phyloP scores from a whole-genome alignment of 345 rosid species.

The Brassica cretica region DNA sequence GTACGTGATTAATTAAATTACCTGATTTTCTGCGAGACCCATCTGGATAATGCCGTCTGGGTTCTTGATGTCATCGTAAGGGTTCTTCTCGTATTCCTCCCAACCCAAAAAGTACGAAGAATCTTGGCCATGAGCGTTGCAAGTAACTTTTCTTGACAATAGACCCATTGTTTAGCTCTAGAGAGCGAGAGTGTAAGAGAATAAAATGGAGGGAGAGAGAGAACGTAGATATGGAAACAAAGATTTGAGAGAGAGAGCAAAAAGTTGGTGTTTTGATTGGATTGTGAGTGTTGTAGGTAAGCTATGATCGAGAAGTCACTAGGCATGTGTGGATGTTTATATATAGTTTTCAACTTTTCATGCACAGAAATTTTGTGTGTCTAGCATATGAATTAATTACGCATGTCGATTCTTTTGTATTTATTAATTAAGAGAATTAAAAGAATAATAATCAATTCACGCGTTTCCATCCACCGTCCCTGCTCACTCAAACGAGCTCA shows the following conservation, averaged over 20 bases:
- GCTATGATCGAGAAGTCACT: slow-evolving; percentile 39
- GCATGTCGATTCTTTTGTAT: slow-evolving; percentile 5
- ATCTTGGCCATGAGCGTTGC: slow-evolving; percentile 72
- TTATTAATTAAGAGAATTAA: slow-evolving; percentile 14
- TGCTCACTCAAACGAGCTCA: slow-evolving; percentile 31
- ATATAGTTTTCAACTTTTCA: slow-evolving; percentile 39
- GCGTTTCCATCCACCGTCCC: slow-evolving; percentile 44
- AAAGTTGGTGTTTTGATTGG: slow-evolving; percentile 25
- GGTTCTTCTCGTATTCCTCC: slow-evolving; percentile 78
- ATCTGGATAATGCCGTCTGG: slow-evolving; percentile 74
- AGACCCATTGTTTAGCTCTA: slow-evolving; percentile 46
- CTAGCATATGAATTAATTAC: slow-evolving; percentile 9
- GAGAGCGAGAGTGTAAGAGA: not conserved
- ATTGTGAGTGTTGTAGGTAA: slow-evolving; percentile 41
- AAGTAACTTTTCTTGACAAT: slow-evolving; percentile 61
- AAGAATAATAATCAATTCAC: slow-evolving; percentile 32
- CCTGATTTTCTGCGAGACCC: slow-evolving; percentile 90
- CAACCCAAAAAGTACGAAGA: slow-evolving; percentile 81
- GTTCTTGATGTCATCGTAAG: slow-evolving; percentile 59
- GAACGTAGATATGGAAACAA: not conserved
- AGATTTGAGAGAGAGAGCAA: slow-evolving; percentile 24
- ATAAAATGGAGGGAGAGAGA: slow-evolving; percentile 6
- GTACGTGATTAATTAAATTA: slow-evolving; percentile 2
- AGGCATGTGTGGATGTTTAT: slow-evolving; percentile 41
- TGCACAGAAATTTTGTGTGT: slow-evolving; percentile 33